These are phyloP conservation scores for Scleroderma bovista DNA, from an alignment of 768 basidiomycete species.

Conservation along the genomic window DNA sequence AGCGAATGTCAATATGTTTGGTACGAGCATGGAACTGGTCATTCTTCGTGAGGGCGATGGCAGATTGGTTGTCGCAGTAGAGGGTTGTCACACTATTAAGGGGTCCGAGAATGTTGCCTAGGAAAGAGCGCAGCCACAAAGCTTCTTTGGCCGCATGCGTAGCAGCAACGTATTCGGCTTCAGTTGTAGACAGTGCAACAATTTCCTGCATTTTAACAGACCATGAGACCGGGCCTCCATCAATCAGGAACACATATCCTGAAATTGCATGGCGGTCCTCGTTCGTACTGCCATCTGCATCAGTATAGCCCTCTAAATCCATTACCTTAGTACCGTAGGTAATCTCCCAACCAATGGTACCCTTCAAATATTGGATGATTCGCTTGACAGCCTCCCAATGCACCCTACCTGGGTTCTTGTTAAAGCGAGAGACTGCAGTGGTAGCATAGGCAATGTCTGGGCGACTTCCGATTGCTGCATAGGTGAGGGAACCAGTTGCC, in stretches of 20 bases:
- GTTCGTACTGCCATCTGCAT: too few species aligned
- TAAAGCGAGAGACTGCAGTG: background rate
- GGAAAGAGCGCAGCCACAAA: conserved; percentile 10
- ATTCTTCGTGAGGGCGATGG: conserved; percentile 8
- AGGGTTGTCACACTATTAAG: conserved; percentile 5
- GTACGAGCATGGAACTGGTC: conserved; percentile 24
- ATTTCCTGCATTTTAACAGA: conserved; percentile 31
- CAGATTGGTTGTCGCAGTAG: background rate
- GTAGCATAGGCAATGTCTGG: background rate
- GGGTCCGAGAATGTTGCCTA: conserved; percentile 4
- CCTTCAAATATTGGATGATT: conserved; percentile 1
- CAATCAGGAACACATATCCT: conserved; percentile 16
- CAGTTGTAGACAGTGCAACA: conserved; percentile 31
- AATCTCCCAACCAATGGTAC: conserved; percentile 12
- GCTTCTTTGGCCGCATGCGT: conserved; percentile 26
- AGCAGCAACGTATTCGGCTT: conserved; percentile 26
- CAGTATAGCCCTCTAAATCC: too few species aligned
- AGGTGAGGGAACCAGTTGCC: conserved; percentile 4
- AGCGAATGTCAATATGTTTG: conserved; percentile 35
- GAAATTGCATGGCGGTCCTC: conserved; percentile 3
- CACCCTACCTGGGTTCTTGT: too few species aligned
- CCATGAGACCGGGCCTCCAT: conserved; percentile 22
- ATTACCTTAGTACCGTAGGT: background rate
- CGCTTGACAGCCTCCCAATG: too few species aligned
- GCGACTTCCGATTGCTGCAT: background rate